A percentile compares a stretch with the other conserved stretches of the same genome.
Evolutionary conservation across 306 rosid genomes (phyloP).

Genomic region (Citrullus colocynthis): DNA sequence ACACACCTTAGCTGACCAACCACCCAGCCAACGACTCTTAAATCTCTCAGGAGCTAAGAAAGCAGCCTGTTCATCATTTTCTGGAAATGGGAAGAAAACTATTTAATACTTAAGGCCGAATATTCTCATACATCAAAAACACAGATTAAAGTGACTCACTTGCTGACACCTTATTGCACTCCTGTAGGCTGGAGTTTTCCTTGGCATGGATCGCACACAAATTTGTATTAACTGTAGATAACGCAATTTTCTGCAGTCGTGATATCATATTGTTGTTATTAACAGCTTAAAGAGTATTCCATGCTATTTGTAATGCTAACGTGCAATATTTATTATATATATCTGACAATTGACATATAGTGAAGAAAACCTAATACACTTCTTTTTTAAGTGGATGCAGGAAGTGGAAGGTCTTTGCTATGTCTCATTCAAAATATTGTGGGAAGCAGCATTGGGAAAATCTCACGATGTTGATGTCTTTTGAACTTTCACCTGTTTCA

Average conservation of each 20-base stretch:
- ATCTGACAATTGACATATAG: background rate
- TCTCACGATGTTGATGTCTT: background rate
- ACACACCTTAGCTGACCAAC: constrained; percentile 59
- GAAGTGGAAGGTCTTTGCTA: background rate
- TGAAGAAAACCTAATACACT: background rate
- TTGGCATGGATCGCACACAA: constrained; percentile 14
- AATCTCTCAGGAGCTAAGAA: constrained; percentile 32
- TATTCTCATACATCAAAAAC: constrained; percentile 12
- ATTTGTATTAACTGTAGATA: constrained; percentile 11
- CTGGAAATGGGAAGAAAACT: constrained; percentile 14
- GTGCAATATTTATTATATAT: background rate
- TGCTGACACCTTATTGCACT: constrained; percentile 11
- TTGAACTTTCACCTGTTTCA: constrained; percentile 28
- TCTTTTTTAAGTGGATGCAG: background rate
- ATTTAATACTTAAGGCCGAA: constrained; percentile 9
- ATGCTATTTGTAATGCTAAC: background rate
- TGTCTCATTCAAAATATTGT: background rate
- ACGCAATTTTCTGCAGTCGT: constrained; percentile 31
- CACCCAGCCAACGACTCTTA: constrained; percentile 79
- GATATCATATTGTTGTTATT: background rate
- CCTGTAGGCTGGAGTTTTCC: background rate
- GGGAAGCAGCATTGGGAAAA: background rate
- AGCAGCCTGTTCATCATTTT: constrained; percentile 17
- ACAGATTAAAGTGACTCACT: constrained; percentile 26
- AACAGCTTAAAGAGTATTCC: background rate